A percentile compares a stretch with the other conserved stretches of the same genome.
Conservation (phyloP, 768 basidiomycete genomes). For the Xerocomus brunneocitrinus region DNA sequence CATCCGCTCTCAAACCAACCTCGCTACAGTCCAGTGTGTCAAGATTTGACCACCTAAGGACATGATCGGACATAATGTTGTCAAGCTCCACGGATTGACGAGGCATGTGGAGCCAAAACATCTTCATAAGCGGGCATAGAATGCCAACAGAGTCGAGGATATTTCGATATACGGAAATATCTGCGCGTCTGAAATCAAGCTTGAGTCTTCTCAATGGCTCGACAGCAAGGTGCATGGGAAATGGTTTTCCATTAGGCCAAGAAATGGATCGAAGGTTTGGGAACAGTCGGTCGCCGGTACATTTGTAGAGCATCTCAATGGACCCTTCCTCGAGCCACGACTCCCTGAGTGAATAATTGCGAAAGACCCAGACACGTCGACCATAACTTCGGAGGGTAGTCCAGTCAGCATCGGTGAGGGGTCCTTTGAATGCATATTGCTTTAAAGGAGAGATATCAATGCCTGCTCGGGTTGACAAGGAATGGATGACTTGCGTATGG, state of each 20-base stretch:
- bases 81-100: not conserved
- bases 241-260: not conserved
- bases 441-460: not conserved
- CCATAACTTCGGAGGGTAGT: not conserved
- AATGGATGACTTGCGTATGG: not conserved
- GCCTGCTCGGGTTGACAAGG: too few species aligned
- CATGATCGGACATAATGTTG: not conserved
- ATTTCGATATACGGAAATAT: not conserved
- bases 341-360: not conserved
- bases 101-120: not conserved
- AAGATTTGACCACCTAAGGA: conserved; percentile 4
- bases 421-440: not conserved
- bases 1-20: not conserved
- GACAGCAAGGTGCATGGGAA: not conserved
- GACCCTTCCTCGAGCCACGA: not conserved
- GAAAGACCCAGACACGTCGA: conserved; percentile 5
- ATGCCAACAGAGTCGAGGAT: not conserved
- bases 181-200: not conserved
- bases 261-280: conserved; percentile 1
- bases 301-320: not conserved
- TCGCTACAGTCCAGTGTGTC: not conserved
- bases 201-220: not conserved
- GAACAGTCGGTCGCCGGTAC: not conserved
- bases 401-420: conserved; percentile 1
- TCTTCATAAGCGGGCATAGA: not conserved